Base-by-base conservation (phyloP, 805 yeast species). In the Teunomyces pallodes region DNA sequence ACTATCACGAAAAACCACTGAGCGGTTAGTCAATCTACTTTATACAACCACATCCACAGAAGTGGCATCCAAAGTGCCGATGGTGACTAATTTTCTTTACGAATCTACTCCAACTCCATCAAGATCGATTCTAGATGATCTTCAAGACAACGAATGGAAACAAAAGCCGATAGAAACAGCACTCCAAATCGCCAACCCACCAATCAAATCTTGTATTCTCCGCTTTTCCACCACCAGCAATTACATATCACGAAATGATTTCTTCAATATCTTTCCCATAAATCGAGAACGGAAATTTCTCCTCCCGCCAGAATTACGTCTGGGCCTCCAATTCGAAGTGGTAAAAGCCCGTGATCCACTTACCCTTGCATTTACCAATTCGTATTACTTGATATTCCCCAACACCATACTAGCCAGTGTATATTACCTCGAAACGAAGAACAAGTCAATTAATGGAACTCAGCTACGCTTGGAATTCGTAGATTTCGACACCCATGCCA, bases 321-420 rank as follows among this genome's bases (percentile, higher is more conserved):
- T 53, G 31, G 65, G 69, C n/a, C 47, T 64, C n/a, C 41, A 60
- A 27, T 69, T 78, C 44, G 62, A 62, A n/a, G 71, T 77, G 2
- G 66, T 80, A 12, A 75, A 81, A 48, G 78, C 79, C 9, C 61
- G 90, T 45, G 68, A 76, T 51, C 77, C 81, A 0, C 43, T 59
- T 2, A 74, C 67, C 13, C 58, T 85, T 20, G 52, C 64, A 33
- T 74, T 78, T 27, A 64, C 72, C 49, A 77, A 79, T 36, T 71
- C 75, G 4, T 82, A 81, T 59, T 84, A 77, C 58, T 61, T 86
- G 31, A 59, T 80, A 5, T 86, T 86, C 56, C 67, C 69, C 4
- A 62, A 67, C 35, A 58, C 62, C 33, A 67, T 70, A 24, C 76
- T 74, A 14, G 88, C 90, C 0, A 69, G 79, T 16, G 69, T 70